These are phyloP conservation scores for Penicillium decumbens DNA, from an alignment of 2,329 filamentous ascomycete genomes.

Conservation along the genomic window DNA sequence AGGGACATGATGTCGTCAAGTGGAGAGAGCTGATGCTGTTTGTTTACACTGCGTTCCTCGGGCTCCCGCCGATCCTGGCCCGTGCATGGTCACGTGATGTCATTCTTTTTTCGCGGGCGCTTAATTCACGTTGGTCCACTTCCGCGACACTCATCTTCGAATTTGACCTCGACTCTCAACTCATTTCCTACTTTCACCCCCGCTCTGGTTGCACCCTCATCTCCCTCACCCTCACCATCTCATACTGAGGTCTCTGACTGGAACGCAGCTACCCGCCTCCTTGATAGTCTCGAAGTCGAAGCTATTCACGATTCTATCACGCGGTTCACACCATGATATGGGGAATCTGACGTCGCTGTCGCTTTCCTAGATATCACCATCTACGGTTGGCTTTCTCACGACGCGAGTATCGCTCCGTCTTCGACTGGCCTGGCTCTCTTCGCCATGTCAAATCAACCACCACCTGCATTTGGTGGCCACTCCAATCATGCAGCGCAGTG, in stretches of 20 bases:
- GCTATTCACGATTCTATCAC: not conserved
- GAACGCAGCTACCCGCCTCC: not conserved
- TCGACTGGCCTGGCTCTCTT: not conserved
- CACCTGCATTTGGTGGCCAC: conserved; percentile 41
- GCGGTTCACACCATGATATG: conserved; percentile 18
- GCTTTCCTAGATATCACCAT: conserved; percentile 1
- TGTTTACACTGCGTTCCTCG: conserved; percentile 39
- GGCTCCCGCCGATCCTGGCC: conserved; percentile 32
- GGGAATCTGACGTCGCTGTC: conserved; percentile 13
- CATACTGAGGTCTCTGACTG: not conserved
- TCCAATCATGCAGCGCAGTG: conserved; percentile 37
- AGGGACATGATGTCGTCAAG: conserved; percentile 12
- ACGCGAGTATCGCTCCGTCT: not conserved
- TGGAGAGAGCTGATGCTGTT: conserved; percentile 27
- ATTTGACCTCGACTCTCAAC: not conserved
- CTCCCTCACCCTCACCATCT: not conserved
- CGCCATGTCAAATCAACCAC: conserved; percentile 48
- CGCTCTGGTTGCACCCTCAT: not conserved
- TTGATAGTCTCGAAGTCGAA: not conserved
- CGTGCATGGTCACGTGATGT: conserved; percentile 26
- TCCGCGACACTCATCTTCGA: not conserved
- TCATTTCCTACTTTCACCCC: not conserved
- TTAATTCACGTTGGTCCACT: conserved; percentile 2
- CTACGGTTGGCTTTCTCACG: not conserved
- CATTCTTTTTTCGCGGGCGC: conserved; percentile 21